Evolutionary conservation across 2,329 filamentous ascomycete species (phyloP).

Genomic region (Orbilia ellipsospora): DNA sequence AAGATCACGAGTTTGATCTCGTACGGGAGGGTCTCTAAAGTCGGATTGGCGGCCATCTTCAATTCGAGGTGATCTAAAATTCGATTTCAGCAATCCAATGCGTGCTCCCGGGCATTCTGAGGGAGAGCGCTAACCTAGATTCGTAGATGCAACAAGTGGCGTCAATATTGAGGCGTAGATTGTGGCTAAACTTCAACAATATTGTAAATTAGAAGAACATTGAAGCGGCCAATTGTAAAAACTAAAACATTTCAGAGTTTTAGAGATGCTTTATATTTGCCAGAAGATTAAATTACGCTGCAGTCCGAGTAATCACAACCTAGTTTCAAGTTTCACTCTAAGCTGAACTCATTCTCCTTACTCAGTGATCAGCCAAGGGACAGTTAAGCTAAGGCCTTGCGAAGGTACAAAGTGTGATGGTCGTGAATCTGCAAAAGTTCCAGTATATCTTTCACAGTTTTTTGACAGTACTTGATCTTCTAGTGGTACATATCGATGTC

Average conservation of each 20-base stretch:
- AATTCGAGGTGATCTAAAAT: background rate
- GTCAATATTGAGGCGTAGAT: background rate
- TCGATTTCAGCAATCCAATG: no score
- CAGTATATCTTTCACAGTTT: constrained; percentile 11
- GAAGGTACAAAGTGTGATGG: background rate
- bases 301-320: no score
- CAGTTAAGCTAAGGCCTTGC: background rate
- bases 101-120: background rate
- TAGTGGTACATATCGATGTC: constrained; percentile 36
- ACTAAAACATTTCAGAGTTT: no score
- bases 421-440: constrained; percentile 22
- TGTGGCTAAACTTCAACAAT: background rate
- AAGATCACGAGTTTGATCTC: constrained; percentile 6
- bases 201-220: no score
- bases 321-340: no score
- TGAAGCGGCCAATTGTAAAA: no score
- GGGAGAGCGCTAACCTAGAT: background rate
- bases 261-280: no score
- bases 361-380: no score
- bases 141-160: no score
- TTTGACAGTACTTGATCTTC: constrained; percentile 45
- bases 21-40: constrained; percentile 5
- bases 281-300: no score
- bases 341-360: no score
- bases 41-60: background rate